phyloP scores from a whole-genome alignment of 345 rosid species.

The Brassica nigra region DNA sequence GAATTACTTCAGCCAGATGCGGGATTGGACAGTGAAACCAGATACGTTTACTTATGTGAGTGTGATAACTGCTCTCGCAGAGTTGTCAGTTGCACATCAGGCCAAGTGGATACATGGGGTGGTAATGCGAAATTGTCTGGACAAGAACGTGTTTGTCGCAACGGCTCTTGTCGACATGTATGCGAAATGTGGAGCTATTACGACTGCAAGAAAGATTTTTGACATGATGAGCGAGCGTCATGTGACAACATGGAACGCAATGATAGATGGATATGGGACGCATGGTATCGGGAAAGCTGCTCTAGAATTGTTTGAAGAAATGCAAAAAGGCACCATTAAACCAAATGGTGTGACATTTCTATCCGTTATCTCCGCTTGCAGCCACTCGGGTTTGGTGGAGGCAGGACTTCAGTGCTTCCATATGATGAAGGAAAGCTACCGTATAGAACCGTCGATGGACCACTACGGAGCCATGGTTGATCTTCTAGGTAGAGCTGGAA shows the following conservation, averaged over 20 bases:
- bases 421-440: constrained; percentile 61
- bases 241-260: constrained; percentile 84
- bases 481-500: constrained; percentile 85
- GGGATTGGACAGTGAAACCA: constrained; percentile 46
- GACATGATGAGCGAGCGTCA: constrained; percentile 62
- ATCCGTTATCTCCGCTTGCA: constrained; percentile 78
- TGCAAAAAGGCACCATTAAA: constrained; percentile 53
- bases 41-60: constrained; percentile 81
- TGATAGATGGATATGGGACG: constrained; percentile 83
- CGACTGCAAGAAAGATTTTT: constrained; percentile 63
- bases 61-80: constrained; percentile 75
- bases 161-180: constrained; percentile 88
- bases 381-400: constrained; percentile 84
- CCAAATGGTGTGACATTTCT: constrained; percentile 82
- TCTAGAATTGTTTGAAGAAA: constrained; percentile 56
- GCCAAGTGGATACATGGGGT: constrained; percentile 80
- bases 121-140: constrained; percentile 54
- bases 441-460: constrained; percentile 68
- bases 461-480: constrained; percentile 88
- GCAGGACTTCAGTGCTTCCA: constrained; percentile 59
- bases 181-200: constrained; percentile 76
- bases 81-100: constrained; percentile 61
- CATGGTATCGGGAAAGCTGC: constrained; percentile 74
- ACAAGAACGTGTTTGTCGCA: constrained; percentile 56
- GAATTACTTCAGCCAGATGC: constrained; percentile 59